Evolutionary conservation across 1,139 yeast species (phyloP).

Genomic region (Yamadazyma taylorii): DNA sequence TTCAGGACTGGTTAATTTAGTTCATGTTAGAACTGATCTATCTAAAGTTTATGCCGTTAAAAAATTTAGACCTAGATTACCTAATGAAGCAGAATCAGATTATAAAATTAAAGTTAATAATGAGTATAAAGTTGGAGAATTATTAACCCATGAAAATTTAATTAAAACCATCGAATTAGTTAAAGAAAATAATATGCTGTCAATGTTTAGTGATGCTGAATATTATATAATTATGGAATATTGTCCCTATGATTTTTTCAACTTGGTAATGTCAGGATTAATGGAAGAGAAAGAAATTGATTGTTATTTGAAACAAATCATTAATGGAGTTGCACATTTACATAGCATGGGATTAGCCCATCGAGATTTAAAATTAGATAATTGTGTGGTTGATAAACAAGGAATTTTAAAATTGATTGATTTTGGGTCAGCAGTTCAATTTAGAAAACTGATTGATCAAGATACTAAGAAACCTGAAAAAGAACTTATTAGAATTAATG

Average conservation of each 20-base stretch:
- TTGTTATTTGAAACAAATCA: slow-evolving; percentile 70
- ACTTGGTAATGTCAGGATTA: slow-evolving; percentile 71
- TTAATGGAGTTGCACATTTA: slow-evolving; percentile 58
- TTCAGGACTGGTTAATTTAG: slow-evolving; percentile 69
- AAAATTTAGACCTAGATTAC: slow-evolving; percentile 57
- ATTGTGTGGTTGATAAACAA: slow-evolving; percentile 63
- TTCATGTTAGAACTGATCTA: slow-evolving; percentile 48
- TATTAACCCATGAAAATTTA: slow-evolving; percentile 60
- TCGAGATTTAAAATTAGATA: slow-evolving; percentile 73
- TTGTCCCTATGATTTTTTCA: slow-evolving; percentile 73
- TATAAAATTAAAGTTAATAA: slow-evolving; percentile 63
- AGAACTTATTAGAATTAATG: slow-evolving; percentile 17
- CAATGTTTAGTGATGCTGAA: slow-evolving; percentile 31
- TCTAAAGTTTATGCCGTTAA: slow-evolving; percentile 62
- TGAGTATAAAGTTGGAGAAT: slow-evolving; percentile 66
- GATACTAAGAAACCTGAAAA: slow-evolving; percentile 20
- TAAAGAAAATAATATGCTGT: slow-evolving; percentile 28
- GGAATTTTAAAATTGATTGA: slow-evolving; percentile 74
- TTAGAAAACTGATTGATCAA: slow-evolving; percentile 30
- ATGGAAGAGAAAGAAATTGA: slow-evolving; percentile 58
- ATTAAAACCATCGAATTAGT: slow-evolving; percentile 65
- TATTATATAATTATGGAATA: slow-evolving; percentile 74
- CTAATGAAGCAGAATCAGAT: slow-evolving; percentile 52
- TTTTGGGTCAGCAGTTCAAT: slow-evolving; percentile 75
- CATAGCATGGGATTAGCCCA: slow-evolving; percentile 74